phyloP scores from a whole-genome alignment of 345 rosid species.

The Salix koriyanagi region DNA sequence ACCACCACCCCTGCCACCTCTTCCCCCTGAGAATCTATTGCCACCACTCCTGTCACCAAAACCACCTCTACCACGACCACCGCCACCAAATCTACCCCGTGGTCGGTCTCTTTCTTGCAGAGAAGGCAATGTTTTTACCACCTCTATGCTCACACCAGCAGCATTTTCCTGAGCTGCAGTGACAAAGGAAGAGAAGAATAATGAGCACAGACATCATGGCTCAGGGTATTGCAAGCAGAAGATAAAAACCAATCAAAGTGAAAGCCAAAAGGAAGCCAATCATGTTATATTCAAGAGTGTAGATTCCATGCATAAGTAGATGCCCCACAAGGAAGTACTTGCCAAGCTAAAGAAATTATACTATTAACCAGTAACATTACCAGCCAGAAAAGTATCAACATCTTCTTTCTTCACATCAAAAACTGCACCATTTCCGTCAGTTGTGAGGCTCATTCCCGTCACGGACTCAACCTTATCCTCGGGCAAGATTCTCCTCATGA shows the following conservation, averaged over 20 bases:
- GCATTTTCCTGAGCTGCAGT: slow-evolving; percentile 58
- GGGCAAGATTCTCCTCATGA: slow-evolving; percentile 79
- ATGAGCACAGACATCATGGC: neutral
- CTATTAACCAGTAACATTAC: slow-evolving; percentile 21
- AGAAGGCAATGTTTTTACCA: slow-evolving; percentile 60
- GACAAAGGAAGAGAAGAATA: neutral
- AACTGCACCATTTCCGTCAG: slow-evolving; percentile 77
- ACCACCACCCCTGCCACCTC: slow-evolving; percentile 39
- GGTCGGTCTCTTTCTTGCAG: slow-evolving; percentile 66
- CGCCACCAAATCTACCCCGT: slow-evolving; percentile 61
- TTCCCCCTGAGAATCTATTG: slow-evolving; percentile 31
- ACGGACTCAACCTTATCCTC: slow-evolving; percentile 85
- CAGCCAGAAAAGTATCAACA: slow-evolving; percentile 55
- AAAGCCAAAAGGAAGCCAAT: neutral
- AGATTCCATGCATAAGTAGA: neutral
- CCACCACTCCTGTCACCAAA: slow-evolving; percentile 32
- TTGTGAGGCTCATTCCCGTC: slow-evolving; percentile 69
- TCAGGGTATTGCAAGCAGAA: neutral
- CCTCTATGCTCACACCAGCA: slow-evolving; percentile 60
- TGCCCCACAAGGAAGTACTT: neutral
- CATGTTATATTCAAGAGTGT: neutral
- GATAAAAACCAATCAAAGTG: too few species aligned
- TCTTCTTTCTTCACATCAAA: slow-evolving; percentile 72
- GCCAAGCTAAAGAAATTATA: neutral
- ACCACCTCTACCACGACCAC: slow-evolving; percentile 32